Evolutionary conservation across 1,284 basidiomycete species (phyloP).

Genomic region (Tilletia walkeri): DNA sequence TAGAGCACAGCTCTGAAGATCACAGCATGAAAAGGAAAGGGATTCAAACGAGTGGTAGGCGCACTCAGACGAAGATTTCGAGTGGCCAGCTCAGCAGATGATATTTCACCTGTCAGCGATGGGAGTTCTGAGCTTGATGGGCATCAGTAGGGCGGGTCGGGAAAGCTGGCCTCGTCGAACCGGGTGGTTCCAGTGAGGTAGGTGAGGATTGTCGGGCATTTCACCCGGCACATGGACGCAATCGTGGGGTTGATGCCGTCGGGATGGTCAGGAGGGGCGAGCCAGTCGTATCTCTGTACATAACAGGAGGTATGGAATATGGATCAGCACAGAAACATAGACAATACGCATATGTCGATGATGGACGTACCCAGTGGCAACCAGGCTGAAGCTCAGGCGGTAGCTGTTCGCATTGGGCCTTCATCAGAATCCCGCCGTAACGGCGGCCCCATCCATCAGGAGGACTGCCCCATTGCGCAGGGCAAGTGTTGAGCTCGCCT

Average conservation of each 20-base stretch:
- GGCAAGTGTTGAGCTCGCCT: not conserved
- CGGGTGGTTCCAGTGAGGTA: not conserved
- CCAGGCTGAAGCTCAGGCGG: not conserved
- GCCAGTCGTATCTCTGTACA: slow-evolving; percentile 1
- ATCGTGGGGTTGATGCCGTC: slow-evolving; percentile 4
- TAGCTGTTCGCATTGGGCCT: not conserved
- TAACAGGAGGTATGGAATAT: not conserved
- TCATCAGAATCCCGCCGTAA: not conserved
- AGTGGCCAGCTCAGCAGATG: too few relatives aligned
- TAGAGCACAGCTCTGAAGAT: too few relatives aligned
- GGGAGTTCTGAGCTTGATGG: not conserved
- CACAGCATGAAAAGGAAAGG: not conserved
- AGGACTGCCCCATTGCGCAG: not conserved
- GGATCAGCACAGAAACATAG: not conserved
- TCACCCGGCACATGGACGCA: slow-evolving; percentile 1
- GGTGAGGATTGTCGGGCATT: slow-evolving; percentile 12
- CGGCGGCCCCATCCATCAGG: not conserved
- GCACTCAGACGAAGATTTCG: too few relatives aligned
- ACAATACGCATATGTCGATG: not conserved
- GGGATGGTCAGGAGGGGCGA: not conserved
- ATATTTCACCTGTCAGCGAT: not conserved
- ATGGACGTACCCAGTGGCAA: slow-evolving; percentile 4
- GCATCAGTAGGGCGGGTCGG: not conserved
- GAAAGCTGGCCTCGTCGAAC: not conserved
- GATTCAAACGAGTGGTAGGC: not conserved